Percentiles rank a stretch among this genome's conserved stretches.
phyloP scores from a whole-genome alignment of 768 basidiomycete genomes.

The Termitomyces sp. region DNA sequence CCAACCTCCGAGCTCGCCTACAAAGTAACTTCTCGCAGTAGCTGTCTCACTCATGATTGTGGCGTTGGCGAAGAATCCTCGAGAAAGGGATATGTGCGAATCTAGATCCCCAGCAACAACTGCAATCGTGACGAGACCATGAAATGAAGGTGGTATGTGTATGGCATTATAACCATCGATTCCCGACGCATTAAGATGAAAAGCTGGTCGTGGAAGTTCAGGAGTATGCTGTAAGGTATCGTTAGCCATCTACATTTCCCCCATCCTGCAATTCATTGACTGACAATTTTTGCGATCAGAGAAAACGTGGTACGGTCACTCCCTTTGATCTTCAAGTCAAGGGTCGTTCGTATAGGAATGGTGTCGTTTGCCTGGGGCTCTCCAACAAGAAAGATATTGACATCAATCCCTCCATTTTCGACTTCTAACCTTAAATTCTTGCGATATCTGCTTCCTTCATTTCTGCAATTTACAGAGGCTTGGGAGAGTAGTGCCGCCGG shows the following conservation, averaged over 20 bases:
- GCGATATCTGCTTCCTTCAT: constrained; percentile 20
- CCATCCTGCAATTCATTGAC: constrained; percentile 5
- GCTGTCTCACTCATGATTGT: constrained; percentile 33
- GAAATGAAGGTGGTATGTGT: constrained; percentile 39
- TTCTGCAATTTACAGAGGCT: constrained; percentile 4
- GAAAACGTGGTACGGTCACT: constrained; percentile 23
- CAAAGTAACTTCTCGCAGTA: constrained; percentile 28
- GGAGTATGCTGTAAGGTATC: constrained; percentile 30
- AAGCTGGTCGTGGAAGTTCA: constrained; percentile 27
- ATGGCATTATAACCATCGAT: constrained; percentile 29
- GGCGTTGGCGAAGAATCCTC: constrained; percentile 20
- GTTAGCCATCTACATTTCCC: neutral
- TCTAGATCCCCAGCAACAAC: constrained; percentile 35
- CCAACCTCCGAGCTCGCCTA: constrained; percentile 27
- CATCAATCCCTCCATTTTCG: constrained; percentile 36
- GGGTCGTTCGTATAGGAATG: constrained; percentile 21
- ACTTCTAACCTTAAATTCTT: constrained; percentile 32
- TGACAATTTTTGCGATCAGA: constrained; percentile 35
- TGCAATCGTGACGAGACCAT: constrained; percentile 33
- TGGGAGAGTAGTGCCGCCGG: constrained; percentile 33
- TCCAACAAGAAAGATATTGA: constrained; percentile 35
- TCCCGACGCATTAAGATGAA: constrained; percentile 26
- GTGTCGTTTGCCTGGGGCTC: constrained; percentile 6
- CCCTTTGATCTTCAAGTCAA: constrained; percentile 28
- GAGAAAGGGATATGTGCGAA: constrained; percentile 30